Evolutionary conservation across 805 yeast species (phyloP).

Genomic region (Candida cerambycidarum): DNA sequence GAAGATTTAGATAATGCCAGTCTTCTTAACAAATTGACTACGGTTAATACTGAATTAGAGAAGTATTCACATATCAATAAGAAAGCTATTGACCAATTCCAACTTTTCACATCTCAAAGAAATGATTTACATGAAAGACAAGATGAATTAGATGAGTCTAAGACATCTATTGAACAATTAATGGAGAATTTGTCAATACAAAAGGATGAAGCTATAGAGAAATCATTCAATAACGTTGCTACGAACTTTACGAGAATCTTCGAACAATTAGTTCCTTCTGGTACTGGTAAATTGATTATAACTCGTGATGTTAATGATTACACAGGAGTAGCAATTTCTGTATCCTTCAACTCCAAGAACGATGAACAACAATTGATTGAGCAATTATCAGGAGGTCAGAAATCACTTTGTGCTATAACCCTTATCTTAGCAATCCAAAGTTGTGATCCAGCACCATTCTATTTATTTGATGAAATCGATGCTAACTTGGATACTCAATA

Average conservation of each 20-base stretch:
- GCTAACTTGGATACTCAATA: conserved; percentile 94
- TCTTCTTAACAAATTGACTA: conserved; percentile 52
- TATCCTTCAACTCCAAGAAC: conserved; percentile 81
- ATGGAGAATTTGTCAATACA: conserved; percentile 69
- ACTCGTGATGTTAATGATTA: conserved; percentile 39
- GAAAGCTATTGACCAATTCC: conserved; percentile 83
- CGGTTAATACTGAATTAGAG: conserved; percentile 56
- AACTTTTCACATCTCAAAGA: conserved; percentile 69
- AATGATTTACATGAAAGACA: conserved; percentile 65
- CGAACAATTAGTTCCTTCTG: conserved; percentile 78
- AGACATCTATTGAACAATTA: conserved; percentile 68
- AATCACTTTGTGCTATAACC: conserved; percentile 94
- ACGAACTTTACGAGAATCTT: conserved; percentile 72
- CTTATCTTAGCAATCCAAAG: conserved; percentile 89
- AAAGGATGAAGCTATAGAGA: conserved; percentile 78
- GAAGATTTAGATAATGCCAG: conserved; percentile 49
- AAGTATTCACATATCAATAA: conserved; percentile 78
- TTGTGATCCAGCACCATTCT: conserved; percentile 97
- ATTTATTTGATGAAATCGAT: conserved; percentile 93
- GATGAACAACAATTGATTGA: conserved; percentile 87
- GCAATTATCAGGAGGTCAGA: conserved; percentile 95
- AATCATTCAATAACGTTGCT: conserved; percentile 77
- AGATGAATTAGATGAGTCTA: conserved; percentile 67
- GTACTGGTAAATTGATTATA: conserved; percentile 73
- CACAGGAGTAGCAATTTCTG: conserved; percentile 80